Evolutionary conservation across 2,329 filamentous ascomycete species (phyloP).

Genomic region (Trichoderma sp.): DNA sequence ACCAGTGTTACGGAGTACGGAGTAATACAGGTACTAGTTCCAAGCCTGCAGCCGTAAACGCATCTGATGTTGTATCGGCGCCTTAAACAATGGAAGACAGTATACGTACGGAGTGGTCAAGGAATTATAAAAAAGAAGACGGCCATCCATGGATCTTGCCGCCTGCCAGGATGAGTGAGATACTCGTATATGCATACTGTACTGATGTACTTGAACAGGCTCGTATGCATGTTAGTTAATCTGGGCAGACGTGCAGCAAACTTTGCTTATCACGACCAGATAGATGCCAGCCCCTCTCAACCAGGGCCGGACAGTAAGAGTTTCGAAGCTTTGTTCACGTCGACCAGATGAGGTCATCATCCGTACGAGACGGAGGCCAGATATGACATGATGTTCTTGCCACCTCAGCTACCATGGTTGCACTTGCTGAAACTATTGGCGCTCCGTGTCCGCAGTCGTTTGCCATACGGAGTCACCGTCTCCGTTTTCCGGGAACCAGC

Average conservation of each 20-base stretch:
- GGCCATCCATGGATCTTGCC: neutral
- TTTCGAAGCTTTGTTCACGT: neutral
- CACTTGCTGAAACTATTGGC: constrained; percentile 16
- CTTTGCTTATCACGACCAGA: neutral
- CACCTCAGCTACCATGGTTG: constrained; percentile 8
- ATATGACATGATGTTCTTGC: constrained; percentile 16
- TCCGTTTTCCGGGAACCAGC: neutral
- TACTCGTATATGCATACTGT: neutral
- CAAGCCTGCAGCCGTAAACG: neutral
- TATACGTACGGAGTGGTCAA: neutral
- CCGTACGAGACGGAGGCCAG: neutral
- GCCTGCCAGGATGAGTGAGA: neutral
- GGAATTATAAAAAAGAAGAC: neutral
- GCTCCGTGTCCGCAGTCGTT: constrained; percentile 7
- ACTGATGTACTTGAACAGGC: neutral
- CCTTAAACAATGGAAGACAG: neutral
- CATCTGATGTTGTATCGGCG: neutral
- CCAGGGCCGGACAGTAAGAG: neutral
- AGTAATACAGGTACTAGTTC: neutral
- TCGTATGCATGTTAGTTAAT: neutral
- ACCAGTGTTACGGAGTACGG: neutral
- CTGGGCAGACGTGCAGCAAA: neutral
- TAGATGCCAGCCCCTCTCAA: neutral
- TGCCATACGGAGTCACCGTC: constrained; percentile 8
- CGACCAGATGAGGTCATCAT: constrained; percentile 12